Evolutionary conservation across 1,284 basidiomycete species (phyloP).

Genomic region (Apiotrichum brassicae): DNA sequence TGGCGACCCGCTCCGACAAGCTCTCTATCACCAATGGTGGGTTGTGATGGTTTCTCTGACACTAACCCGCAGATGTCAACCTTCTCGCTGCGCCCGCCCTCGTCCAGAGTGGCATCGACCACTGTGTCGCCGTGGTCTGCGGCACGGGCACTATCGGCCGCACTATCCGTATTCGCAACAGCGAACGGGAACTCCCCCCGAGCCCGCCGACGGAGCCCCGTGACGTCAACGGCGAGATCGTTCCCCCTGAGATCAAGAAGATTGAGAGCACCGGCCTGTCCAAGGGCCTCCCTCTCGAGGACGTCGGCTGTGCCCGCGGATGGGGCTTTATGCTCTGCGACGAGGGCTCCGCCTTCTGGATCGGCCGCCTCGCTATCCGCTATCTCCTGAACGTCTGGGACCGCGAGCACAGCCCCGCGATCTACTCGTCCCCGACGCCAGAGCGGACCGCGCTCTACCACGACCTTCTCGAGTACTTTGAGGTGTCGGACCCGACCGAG

Average conservation of each 20-base stretch:
- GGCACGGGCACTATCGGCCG: conserved; percentile 40
- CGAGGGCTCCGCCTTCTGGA: conserved; percentile 41
- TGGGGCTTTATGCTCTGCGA: conserved; percentile 44
- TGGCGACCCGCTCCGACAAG: conserved; percentile 16
- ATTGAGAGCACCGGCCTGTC: not conserved
- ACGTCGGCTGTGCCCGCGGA: conserved; percentile 32
- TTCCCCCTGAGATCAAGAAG: not conserved
- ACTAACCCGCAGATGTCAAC: conserved; percentile 31
- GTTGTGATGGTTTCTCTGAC: conserved; percentile 8
- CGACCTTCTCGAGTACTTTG: conserved; percentile 38
- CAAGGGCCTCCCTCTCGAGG: conserved; percentile 28
- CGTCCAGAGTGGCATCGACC: conserved; percentile 21
- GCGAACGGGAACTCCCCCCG: conserved; percentile 8
- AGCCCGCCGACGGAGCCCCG: conserved; percentile 7
- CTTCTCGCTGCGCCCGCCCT: conserved; percentile 40
- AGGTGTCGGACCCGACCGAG: conserved; percentile 27
- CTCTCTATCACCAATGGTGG: conserved; percentile 36
- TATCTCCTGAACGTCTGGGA: conserved; percentile 29
- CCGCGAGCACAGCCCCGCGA: conserved; percentile 22
- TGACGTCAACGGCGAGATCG: not conserved
- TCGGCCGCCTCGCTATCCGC: conserved; percentile 37
- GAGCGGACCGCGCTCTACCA: conserved; percentile 24
- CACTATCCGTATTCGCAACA: conserved; percentile 25
- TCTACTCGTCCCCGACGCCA: conserved; percentile 23
- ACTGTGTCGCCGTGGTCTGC: conserved; percentile 35